Evolutionary conservation across 2,329 filamentous ascomycete genomes (phyloP).

Genomic region (Cladobotryum mycophilum): DNA sequence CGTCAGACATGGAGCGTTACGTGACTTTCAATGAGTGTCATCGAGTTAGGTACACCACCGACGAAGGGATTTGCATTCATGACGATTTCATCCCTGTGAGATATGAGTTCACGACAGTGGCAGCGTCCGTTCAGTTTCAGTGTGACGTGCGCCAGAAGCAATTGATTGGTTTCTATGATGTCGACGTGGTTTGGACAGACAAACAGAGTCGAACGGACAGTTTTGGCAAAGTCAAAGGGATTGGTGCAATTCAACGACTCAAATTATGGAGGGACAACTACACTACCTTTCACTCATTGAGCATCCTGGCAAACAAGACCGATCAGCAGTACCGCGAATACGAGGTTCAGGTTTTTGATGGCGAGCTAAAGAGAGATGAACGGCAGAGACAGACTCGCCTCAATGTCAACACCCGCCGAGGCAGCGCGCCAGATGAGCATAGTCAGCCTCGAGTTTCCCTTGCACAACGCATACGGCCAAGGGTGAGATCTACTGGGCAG

Average conservation of each 20-base stretch:
- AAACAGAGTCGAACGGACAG: constrained; percentile 42
- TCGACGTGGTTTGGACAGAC: constrained; percentile 48
- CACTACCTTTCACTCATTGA: constrained; percentile 41
- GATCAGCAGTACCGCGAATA: constrained; percentile 44
- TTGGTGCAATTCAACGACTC: constrained; percentile 46
- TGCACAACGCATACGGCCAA: constrained; percentile 35
- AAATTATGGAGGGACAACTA: constrained; percentile 47
- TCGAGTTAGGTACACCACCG: constrained; percentile 41
- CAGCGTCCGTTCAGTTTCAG: constrained; percentile 43
- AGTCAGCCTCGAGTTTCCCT: constrained; percentile 37
- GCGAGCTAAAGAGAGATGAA: constrained; percentile 41
- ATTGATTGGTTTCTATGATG: constrained; percentile 45
- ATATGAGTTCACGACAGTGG: constrained; percentile 46
- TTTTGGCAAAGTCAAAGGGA: constrained; percentile 44
- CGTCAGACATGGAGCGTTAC: constrained; percentile 43
- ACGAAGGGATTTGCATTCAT: constrained; percentile 40
- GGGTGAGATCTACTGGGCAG: constrained; percentile 27
- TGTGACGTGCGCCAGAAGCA: constrained; percentile 42
- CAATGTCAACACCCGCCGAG: constrained; percentile 33
- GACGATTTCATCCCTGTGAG: constrained; percentile 43
- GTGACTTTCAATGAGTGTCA: constrained; percentile 43
- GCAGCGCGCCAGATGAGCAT: constrained; percentile 33
- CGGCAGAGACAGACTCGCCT: constrained; percentile 39
- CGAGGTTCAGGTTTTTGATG: constrained; percentile 41
- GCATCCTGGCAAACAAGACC: constrained; percentile 41